Conservation (phyloP, 1,284 basidiomycete genomes). For the Entoloma clypeatum region DNA sequence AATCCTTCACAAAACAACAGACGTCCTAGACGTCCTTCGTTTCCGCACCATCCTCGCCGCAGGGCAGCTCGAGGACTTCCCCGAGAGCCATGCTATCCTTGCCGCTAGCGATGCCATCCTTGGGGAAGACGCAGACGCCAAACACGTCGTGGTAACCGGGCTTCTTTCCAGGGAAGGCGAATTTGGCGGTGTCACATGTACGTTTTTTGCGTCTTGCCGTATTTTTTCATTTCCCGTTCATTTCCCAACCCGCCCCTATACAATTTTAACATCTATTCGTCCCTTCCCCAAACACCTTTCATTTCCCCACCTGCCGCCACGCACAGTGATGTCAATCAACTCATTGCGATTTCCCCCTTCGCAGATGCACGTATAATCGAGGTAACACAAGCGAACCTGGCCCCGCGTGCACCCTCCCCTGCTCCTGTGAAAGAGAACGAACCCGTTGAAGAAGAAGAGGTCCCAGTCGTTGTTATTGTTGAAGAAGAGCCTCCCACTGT, state of each 20-base stretch:
- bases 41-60: constrained; percentile 55
- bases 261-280: no score
- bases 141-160: constrained; percentile 47
- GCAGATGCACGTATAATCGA: constrained; percentile 57
- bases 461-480: constrained; percentile 18
- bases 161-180: constrained; percentile 55
- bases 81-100: constrained; percentile 53
- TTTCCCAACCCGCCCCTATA: no score
- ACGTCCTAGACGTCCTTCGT: constrained; percentile 62
- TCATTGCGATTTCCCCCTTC: no score
- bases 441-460: constrained; percentile 22
- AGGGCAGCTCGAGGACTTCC: constrained; percentile 41
- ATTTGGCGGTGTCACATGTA: constrained; percentile 58
- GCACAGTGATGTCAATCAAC: no score
- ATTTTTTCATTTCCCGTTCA: constrained; percentile 6
- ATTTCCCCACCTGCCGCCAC: no score
- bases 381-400: constrained; percentile 48
- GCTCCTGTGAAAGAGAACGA: constrained; percentile 26
- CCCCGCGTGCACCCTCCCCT: constrained; percentile 37
- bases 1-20: constrained; percentile 38
- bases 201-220: constrained; percentile 23
- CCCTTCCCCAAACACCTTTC: no score
- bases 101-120: constrained; percentile 50
- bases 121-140: constrained; percentile 47
- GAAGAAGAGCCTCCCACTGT: constrained; percentile 4